Conservation (phyloP, 306 rosid genomes). For the Crataegus laevigata region DNA sequence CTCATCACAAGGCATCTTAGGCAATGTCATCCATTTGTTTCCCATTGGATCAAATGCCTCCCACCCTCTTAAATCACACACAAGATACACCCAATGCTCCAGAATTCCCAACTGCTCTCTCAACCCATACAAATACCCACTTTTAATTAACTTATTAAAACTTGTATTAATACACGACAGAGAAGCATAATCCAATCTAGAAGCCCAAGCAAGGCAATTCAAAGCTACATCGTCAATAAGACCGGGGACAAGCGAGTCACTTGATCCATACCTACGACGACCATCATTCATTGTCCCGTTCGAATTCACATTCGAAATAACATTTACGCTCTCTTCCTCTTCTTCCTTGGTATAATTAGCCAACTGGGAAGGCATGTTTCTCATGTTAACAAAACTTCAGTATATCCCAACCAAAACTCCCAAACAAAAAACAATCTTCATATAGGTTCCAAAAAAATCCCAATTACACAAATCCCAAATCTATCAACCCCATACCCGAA, state of each 20-base stretch:
- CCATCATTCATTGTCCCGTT: conserved; percentile 56
- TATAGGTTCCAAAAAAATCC: conserved; percentile 10
- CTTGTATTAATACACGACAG: conserved; percentile 56
- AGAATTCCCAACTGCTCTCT: conserved; percentile 54
- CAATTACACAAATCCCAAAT: conserved; percentile 3
- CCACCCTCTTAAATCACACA: conserved; percentile 84
- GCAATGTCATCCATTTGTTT: conserved; percentile 73
- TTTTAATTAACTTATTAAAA: conserved; percentile 52
- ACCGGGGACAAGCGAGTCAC: conserved; percentile 77
- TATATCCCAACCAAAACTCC: conserved; percentile 25
- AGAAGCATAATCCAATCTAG: conserved; percentile 57
- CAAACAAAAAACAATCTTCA: conserved; percentile 23
- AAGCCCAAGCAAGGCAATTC: conserved; percentile 67
- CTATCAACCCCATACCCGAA: conserved; percentile 18
- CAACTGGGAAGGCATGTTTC: conserved; percentile 20
- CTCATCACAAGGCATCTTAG: conserved; percentile 89
- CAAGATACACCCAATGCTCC: conserved; percentile 84
- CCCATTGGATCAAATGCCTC: conserved; percentile 55
- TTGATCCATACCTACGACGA: conserved; percentile 41
- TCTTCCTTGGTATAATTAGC: conserved; percentile 13
- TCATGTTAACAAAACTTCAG: conserved; percentile 37
- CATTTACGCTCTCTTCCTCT: conserved; percentile 33
- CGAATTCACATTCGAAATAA: conserved; percentile 19
- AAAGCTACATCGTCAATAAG: conserved; percentile 76
- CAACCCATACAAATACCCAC: conserved; percentile 61